phyloP scores from a whole-genome alignment of 73 alveolate genomes.

The Urostyla sp. region DNA sequence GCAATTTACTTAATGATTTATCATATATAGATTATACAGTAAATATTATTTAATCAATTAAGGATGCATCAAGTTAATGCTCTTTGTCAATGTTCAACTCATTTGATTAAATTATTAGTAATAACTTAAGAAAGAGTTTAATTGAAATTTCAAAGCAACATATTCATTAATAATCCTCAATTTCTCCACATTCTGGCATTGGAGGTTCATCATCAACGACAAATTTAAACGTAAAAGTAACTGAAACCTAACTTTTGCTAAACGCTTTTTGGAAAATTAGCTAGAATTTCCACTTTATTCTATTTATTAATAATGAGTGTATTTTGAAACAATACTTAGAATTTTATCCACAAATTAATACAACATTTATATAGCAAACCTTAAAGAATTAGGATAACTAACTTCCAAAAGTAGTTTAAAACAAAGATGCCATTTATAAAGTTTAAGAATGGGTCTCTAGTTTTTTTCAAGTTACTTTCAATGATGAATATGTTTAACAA shows the following conservation, averaged over 20 bases:
- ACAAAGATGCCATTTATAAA: too few species aligned
- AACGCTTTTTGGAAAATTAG: constrained; percentile 31
- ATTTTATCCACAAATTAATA: not conserved
- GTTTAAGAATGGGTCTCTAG: too few species aligned
- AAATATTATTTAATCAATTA: not conserved
- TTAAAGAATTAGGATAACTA: too few species aligned
- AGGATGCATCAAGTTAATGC: not conserved
- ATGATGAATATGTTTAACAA: not conserved
- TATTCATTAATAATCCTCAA: constrained; percentile 2
- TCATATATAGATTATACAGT: constrained; percentile 52
- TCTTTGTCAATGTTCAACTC: constrained; percentile 17
- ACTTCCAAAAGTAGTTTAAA: too few species aligned
- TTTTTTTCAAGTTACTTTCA: too few species aligned
- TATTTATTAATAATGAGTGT: constrained; percentile 34
- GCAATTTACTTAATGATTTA: constrained; percentile 43
- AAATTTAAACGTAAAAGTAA: constrained; percentile 14
- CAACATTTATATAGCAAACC: too few species aligned
- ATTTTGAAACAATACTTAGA: constrained; percentile 45
- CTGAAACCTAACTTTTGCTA: constrained; percentile 1
- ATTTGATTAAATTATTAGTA: not conserved
- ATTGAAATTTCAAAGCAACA: constrained; percentile 6
- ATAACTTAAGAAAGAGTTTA: not conserved
- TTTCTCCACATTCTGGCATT: constrained; percentile 42
- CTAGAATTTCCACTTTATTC: constrained; percentile 33
- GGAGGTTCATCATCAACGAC: constrained; percentile 44